phyloP scores from a whole-genome alignment of 1,284 basidiomycete species.

The Golubevia pallescens region DNA sequence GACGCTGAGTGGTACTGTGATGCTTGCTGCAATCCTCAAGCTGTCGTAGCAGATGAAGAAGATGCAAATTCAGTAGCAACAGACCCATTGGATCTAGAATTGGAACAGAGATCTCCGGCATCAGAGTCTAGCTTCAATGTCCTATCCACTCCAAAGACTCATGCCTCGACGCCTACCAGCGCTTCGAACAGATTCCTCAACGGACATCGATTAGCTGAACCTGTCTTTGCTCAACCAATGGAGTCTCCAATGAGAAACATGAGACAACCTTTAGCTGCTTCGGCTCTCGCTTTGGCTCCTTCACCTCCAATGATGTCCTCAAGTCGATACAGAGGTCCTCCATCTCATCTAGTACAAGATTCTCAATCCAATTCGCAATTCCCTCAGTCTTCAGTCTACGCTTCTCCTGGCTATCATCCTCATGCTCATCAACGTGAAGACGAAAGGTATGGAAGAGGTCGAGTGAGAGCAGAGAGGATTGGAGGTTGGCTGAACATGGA shows the following conservation, averaged over 20 bases:
- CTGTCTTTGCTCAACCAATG: background rate
- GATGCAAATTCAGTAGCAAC: background rate
- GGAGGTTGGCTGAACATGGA: conserved; percentile 14
- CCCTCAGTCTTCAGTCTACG: background rate
- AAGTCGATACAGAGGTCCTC: background rate
- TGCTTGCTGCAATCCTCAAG: background rate
- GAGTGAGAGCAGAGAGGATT: conserved; percentile 34
- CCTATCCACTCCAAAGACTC: background rate
- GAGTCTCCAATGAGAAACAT: background rate
- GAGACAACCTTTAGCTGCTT: background rate
- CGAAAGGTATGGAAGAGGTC: conserved; percentile 30
- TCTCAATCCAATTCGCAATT: background rate
- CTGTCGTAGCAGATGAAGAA: background rate
- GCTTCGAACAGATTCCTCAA: background rate
- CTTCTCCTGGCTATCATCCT: background rate
- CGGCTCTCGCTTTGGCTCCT: background rate
- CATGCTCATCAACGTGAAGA: background rate
- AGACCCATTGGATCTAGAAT: background rate
- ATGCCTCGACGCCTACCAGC: background rate
- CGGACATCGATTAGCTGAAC: background rate
- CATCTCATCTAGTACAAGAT: background rate
- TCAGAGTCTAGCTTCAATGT: background rate
- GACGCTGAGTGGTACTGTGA: conserved; percentile 61
- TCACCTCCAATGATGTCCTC: background rate
- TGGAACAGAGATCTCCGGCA: background rate